A percentile compares a stretch with the other conserved stretches of the same genome.
Evolutionary conservation across 495 filamentous ascomycete genomes (phyloP).

Genomic region (Penicillium waksmanii): DNA sequence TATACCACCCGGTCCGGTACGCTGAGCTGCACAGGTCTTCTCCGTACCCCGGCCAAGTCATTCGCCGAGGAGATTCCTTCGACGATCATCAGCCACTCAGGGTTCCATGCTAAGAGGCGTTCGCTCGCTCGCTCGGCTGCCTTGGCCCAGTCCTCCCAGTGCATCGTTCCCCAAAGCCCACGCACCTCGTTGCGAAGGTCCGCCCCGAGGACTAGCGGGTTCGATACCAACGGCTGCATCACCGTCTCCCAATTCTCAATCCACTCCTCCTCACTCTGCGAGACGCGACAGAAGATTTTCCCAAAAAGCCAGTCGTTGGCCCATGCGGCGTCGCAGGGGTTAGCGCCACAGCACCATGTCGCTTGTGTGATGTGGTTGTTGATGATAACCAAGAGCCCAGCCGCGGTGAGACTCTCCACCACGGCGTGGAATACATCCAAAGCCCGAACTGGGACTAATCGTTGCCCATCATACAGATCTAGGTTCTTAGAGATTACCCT

Average conservation of each 20-base stretch:
- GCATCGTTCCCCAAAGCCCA: slow-evolving; percentile 65
- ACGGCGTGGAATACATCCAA: slow-evolving; percentile 58
- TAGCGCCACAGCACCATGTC: slow-evolving; percentile 63
- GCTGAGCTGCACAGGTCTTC: slow-evolving; percentile 56
- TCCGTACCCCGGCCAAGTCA: slow-evolving; percentile 52
- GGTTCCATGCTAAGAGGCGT: slow-evolving; percentile 54
- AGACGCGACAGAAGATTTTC: slow-evolving; percentile 48
- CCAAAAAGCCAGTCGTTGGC: slow-evolving; percentile 56
- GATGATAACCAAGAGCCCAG: slow-evolving; percentile 59
- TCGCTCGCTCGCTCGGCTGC: slow-evolving; percentile 61
- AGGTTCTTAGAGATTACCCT: slow-evolving; percentile 55
- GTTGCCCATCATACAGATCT: slow-evolving; percentile 49
- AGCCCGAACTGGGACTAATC: slow-evolving; percentile 32
- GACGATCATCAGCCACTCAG: slow-evolving; percentile 64
- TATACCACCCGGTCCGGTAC: slow-evolving; percentile 59
- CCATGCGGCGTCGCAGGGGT: slow-evolving; percentile 63
- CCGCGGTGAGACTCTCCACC: slow-evolving; percentile 56
- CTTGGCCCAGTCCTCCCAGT: slow-evolving; percentile 59
- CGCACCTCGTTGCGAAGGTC: slow-evolving; percentile 65
- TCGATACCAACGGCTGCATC: slow-evolving; percentile 54
- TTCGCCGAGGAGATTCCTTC: slow-evolving; percentile 64
- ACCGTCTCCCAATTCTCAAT: slow-evolving; percentile 61
- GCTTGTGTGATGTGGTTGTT: slow-evolving; percentile 67
- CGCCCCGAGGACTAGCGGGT: slow-evolving; percentile 58
- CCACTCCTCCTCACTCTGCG: slow-evolving; percentile 61